These are phyloP conservation scores for Cryptococcus wingfieldii DNA, from an alignment of 1,284 basidiomycete species.

Conservation along the genomic window DNA sequence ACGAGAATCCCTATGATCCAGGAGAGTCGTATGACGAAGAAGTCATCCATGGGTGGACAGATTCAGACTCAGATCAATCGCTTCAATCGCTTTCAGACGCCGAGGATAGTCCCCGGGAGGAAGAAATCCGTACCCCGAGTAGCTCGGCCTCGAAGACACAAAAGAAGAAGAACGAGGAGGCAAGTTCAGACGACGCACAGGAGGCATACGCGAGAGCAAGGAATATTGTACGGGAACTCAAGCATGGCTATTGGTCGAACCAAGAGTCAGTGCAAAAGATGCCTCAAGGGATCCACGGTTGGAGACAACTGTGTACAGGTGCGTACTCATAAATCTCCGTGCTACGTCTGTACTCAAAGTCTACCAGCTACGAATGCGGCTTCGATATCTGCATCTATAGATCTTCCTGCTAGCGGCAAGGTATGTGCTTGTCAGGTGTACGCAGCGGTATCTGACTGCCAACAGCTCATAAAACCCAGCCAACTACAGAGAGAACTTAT, in stretches of 20 bases:
- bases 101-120: constrained; percentile 12
- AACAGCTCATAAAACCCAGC: constrained; percentile 21
- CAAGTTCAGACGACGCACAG: constrained; percentile 5
- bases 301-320: constrained; percentile 32
- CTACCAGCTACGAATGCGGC: neutral
- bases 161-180: constrained; percentile 2
- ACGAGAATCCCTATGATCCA: constrained; percentile 28
- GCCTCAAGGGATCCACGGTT: constrained; percentile 22
- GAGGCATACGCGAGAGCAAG: constrained; percentile 15
- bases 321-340: constrained; percentile 1
- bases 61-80: constrained; percentile 18
- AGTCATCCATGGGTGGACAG: constrained; percentile 36
- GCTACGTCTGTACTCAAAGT: neutral
- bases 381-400: no score
- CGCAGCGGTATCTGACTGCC: neutral
- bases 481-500: constrained; percentile 41
- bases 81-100: constrained; percentile 1
- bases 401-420: no score
- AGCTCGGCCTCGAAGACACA: neutral
- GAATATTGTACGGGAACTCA: constrained; percentile 18
- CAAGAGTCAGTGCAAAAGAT: constrained; percentile 9
- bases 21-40: constrained; percentile 36
- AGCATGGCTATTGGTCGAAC: constrained; percentile 30
- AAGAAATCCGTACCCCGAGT: constrained; percentile 16
- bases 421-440: no score